Conservation (phyloP, 1,284 basidiomycete species). For the Heterobasidion occidentale region DNA sequence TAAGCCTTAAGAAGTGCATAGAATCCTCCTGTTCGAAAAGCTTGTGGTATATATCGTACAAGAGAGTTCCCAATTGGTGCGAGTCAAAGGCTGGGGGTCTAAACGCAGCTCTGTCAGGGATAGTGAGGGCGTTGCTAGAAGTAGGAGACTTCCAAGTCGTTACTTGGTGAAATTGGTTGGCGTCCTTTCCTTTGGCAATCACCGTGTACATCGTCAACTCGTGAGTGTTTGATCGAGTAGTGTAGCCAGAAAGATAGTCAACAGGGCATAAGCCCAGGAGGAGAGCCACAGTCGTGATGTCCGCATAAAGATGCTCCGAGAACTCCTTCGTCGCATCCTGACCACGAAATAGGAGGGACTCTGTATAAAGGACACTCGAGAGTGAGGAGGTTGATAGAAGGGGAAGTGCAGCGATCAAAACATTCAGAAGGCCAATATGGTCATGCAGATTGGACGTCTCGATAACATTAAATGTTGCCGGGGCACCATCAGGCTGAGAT, state of each 20-base stretch:
- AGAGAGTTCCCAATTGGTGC: constrained; percentile 27
- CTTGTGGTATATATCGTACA: constrained; percentile 37
- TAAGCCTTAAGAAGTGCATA: constrained; percentile 6
- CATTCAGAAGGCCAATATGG: constrained; percentile 23
- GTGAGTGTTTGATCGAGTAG: constrained; percentile 32
- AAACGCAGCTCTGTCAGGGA: not conserved
- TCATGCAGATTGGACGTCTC: constrained; percentile 15
- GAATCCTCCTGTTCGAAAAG: constrained; percentile 37
- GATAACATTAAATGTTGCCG: constrained; percentile 11
- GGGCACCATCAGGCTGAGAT: constrained; percentile 1
- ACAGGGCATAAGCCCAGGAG: constrained; percentile 35
- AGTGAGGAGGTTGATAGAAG: constrained; percentile 5
- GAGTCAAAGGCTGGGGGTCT: constrained; percentile 19
- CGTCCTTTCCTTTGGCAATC: not conserved
- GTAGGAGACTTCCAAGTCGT: constrained; percentile 33
- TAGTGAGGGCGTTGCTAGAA: constrained; percentile 16
- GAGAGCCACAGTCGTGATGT: constrained; percentile 30
- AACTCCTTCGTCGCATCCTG: constrained; percentile 24
- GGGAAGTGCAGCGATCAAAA: constrained; percentile 23
- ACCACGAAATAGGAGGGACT: constrained; percentile 24
- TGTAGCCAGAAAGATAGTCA: constrained; percentile 33
- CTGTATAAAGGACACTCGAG: constrained; percentile 28
- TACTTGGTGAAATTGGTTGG: constrained; percentile 31
- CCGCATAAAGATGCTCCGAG: constrained; percentile 27
- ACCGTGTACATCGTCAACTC: constrained; percentile 22